Evolutionary conservation across 2,329 filamentous ascomycete species (phyloP).

Genomic region (Colletotrichum agaves): DNA sequence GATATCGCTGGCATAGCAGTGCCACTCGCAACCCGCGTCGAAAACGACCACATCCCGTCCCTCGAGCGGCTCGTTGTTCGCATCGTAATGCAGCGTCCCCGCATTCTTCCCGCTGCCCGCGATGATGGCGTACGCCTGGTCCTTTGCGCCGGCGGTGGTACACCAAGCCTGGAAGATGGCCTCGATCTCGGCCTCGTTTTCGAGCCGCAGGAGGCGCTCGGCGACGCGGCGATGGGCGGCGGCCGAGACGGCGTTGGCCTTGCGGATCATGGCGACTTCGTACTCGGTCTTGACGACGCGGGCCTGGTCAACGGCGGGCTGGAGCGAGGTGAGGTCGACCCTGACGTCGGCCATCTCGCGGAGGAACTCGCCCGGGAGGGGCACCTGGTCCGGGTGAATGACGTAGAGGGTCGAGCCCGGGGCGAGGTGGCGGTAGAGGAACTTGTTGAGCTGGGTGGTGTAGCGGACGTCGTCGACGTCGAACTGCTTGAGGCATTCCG

Average conservation of each 20-base stretch:
- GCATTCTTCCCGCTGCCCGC: slow-evolving; percentile 86
- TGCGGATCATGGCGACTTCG: slow-evolving; percentile 83
- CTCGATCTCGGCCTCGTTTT: slow-evolving; percentile 86
- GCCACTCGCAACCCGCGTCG: slow-evolving; percentile 88
- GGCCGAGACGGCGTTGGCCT: slow-evolving; percentile 83
- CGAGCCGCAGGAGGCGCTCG: slow-evolving; percentile 68
- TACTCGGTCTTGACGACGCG: slow-evolving; percentile 88
- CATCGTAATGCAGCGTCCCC: slow-evolving; percentile 85
- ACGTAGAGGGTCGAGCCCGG: slow-evolving; percentile 53
- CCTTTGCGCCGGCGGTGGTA: slow-evolving; percentile 76
- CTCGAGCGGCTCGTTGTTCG: slow-evolving; percentile 78
- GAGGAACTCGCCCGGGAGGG: slow-evolving; percentile 43
- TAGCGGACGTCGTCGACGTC: slow-evolving; percentile 79
- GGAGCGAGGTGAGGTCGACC: slow-evolving; percentile 65
- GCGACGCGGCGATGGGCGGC: slow-evolving; percentile 81
- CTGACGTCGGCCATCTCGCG: slow-evolving; percentile 43
- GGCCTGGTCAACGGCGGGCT: slow-evolving; percentile 79
- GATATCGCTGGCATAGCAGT: slow-evolving; percentile 88
- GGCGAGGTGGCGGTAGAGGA: slow-evolving; percentile 57
- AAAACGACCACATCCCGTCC: slow-evolving; percentile 81
- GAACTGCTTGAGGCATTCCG: slow-evolving; percentile 70
- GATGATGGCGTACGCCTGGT: slow-evolving; percentile 90
- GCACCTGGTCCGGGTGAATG: slow-evolving; percentile 56
- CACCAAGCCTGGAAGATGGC: slow-evolving; percentile 80
- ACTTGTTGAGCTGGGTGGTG: slow-evolving; percentile 56